phyloP scores from a whole-genome alignment of 2,329 filamentous ascomycete species.

The Corniculantispora saksenae region DNA sequence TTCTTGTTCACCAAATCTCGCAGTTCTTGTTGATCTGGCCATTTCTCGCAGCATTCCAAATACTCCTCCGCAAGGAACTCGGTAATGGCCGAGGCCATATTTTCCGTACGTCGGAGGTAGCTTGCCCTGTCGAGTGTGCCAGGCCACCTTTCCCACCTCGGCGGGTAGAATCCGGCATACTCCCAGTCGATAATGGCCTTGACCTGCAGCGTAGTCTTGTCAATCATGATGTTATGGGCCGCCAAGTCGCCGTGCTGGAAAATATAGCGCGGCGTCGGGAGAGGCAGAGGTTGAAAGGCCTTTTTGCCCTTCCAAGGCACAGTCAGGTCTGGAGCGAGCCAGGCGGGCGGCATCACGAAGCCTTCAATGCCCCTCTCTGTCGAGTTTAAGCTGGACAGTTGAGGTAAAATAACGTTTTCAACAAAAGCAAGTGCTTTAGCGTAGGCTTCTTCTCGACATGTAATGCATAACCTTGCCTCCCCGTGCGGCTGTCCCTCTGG shows the following conservation, averaged over 20 bases:
- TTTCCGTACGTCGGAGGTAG: slow-evolving; percentile 7
- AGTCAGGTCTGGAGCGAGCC: slow-evolving; percentile 12
- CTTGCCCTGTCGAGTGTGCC: slow-evolving; percentile 15
- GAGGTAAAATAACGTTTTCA: slow-evolving; percentile 15
- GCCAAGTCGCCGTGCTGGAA: slow-evolving; percentile 22
- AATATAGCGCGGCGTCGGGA: slow-evolving; percentile 15
- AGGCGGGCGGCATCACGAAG: slow-evolving; percentile 23
- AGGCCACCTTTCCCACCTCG: slow-evolving; percentile 22
- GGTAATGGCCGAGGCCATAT: slow-evolving; percentile 10
- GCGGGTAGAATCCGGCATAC: slow-evolving; percentile 21
- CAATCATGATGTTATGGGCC: slow-evolving; percentile 20
- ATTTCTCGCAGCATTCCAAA: slow-evolving; percentile 20
- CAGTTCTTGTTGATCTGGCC: neutral
- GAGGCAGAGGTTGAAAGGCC: slow-evolving; percentile 11
- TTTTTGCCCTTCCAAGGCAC: slow-evolving; percentile 18
- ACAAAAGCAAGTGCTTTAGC: slow-evolving; percentile 19
- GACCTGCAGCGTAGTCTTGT: slow-evolving; percentile 19
- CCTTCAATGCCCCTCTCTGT: slow-evolving; percentile 19
- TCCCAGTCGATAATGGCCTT: slow-evolving; percentile 23
- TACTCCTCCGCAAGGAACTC: slow-evolving; percentile 20
- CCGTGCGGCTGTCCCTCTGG: slow-evolving; percentile 4
- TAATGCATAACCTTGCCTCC: slow-evolving; percentile 6
- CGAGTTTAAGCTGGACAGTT: slow-evolving; percentile 18
- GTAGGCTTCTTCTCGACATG: slow-evolving; percentile 16
- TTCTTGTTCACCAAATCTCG: neutral